A percentile compares a stretch with the other conserved stretches of the same genome.
Conservation (phyloP, 345 rosid genomes). For the Euclidium syriacum region DNA sequence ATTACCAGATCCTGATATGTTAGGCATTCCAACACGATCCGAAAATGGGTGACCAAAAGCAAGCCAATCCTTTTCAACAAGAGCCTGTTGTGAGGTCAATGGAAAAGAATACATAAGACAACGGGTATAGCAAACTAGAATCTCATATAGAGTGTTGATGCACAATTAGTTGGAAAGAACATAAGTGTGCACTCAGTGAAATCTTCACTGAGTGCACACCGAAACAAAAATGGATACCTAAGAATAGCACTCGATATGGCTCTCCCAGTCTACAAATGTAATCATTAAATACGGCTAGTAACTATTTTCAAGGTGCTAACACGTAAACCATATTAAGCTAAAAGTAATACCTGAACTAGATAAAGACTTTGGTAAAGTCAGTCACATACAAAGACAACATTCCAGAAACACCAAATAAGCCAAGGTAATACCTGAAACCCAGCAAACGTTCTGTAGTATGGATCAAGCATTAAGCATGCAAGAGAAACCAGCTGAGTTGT, state of each 20-base stretch:
- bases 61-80: conserved; percentile 96
- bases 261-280: conserved; percentile 1
- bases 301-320: not conserved
- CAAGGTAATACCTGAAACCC: conserved; percentile 83
- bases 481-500: conserved; percentile 93
- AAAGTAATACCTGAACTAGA: not conserved
- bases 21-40: conserved; percentile 92
- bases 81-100: conserved; percentile 51
- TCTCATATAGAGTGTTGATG: not conserved
- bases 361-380: not conserved
- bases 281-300: not conserved
- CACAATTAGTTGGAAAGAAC: conserved; percentile 6
- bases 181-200: not conserved
- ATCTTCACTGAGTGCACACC: not conserved
- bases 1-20: conserved; percentile 54
- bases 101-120: conserved; percentile 15
- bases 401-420: conserved; percentile 13
- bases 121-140: conserved; percentile 3
- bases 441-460: conserved; percentile 82
- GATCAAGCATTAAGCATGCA: conserved; percentile 89
- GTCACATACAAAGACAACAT: conserved; percentile 3
- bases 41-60: conserved; percentile 99
- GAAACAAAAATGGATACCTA: not conserved
- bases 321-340: conserved; percentile 7
- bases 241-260: not conserved